phyloP scores from a whole-genome alignment of 352 stramenopile genomes.

The Pythium dissotocum region DNA sequence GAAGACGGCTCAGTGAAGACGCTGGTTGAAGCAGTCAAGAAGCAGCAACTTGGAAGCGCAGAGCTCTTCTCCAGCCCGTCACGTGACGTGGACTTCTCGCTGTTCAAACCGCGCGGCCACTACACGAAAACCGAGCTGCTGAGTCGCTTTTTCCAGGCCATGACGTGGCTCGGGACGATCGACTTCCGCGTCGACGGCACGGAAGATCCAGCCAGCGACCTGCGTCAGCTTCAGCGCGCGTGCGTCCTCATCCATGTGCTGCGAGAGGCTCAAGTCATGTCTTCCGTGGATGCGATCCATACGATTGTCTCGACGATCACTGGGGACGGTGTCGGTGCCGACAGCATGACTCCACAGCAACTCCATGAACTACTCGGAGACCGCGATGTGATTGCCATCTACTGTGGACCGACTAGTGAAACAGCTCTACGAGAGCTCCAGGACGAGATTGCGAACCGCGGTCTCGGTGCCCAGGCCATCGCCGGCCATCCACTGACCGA shows the following conservation, averaged over 20 bases:
- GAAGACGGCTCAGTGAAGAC: not conserved
- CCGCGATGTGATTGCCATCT: conserved; percentile 3
- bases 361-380: conserved; percentile 19
- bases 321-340: conserved; percentile 19
- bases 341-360: conserved; percentile 28
- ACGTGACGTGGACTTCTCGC: conserved; percentile 29
- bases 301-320: conserved; percentile 19
- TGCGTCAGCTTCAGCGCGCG: conserved; percentile 27
- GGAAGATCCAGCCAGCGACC: conserved; percentile 10
- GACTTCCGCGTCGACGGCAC: conserved; percentile 31
- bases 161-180: conserved; percentile 31
- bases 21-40: not conserved
- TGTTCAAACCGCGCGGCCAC: conserved; percentile 35
- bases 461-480: conserved; percentile 23
- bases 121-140: conserved; percentile 27
- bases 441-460: conserved; percentile 18
- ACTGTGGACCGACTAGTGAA: not conserved
- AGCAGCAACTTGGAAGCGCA: not conserved
- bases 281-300: conserved; percentile 9
- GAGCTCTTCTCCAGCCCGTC: conserved; percentile 9
- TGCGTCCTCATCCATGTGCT: conserved; percentile 24
- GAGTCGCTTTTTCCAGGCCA: conserved; percentile 23
- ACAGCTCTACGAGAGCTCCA: conserved; percentile 10
- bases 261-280: conserved; percentile 11
- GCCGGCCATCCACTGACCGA: conserved; percentile 19